Evolutionary conservation across 345 rosid genomes (phyloP), one percentile per base, ranked within the genome.

Genomic region (Sisymbrium altissimum): DNA sequence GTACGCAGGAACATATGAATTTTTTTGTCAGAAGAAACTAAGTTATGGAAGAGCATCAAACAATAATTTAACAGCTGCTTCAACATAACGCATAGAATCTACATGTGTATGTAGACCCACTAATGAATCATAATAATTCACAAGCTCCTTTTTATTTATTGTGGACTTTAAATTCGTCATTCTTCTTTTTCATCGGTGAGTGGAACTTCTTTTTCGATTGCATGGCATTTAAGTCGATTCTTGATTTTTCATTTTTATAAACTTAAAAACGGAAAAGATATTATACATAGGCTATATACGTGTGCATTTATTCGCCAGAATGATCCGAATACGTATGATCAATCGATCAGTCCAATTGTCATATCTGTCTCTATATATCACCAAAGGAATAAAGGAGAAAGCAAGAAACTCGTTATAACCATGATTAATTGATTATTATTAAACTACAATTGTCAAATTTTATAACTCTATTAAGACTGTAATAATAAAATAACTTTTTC

Each of bases 231-330:
- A 81, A 83, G 84, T 85, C 82, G 86, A 70, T 65, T 82, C 73
- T 73, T 77, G 85, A 83, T 17, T 83, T 86, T 83, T 79, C 67
- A 80, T 65, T 83, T 77, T 72, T 77, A 82, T 74, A 78, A 15
- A 60, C 49, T 21, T n/a, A 48, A 36, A 54, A 11, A n/a, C 44
- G 23, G 17, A 1, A 35, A 70, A 45, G n/a, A 11, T 23, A 53
- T 53, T 7, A 71, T 32, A 30, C 12, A 30, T n/a, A 21, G 32
- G 29, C 38, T 12, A 38, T 49, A 27, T 49, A 7, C 21, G 25
- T 36, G 9, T 62, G 8, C 13, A 12, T n/a, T n/a, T 71, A 38
- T 71, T 68, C 63, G 32, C 41, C 21, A 29, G n/a, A 41, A 43
- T 69, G 55, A 68, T 55, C 54, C 54, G 15, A n/a, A 72, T 45